Percentiles rank a stretch among this genome's conserved stretches.
phyloP scores from a whole-genome alignment of 257 asterid species.

The Thymus mandschuricus region DNA sequence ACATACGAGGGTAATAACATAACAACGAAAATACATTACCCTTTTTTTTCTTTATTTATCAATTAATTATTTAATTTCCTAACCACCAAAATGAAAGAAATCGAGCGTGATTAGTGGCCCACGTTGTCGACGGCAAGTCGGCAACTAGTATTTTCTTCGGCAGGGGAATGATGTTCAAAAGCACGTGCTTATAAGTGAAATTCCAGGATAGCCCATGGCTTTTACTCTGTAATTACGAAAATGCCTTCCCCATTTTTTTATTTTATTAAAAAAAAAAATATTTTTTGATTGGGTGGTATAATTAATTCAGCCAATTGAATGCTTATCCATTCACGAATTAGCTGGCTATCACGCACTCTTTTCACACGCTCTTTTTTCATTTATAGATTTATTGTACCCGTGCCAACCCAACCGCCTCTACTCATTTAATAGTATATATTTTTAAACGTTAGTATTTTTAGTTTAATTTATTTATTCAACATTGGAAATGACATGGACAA shows the following conservation, averaged over 20 bases:
- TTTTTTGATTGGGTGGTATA: not conserved
- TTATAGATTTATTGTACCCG: not conserved
- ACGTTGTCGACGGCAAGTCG: slow-evolving; percentile 9
- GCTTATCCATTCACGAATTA: slow-evolving; percentile 28
- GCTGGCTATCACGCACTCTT: slow-evolving; percentile 1
- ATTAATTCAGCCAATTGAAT: slow-evolving; percentile 3
- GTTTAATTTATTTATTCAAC: not conserved
- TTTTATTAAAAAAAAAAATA: not conserved
- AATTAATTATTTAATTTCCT: not conserved
- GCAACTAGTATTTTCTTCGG: slow-evolving; percentile 6
- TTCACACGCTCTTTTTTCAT: slow-evolving; percentile 11
- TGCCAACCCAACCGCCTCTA: slow-evolving; percentile 9
- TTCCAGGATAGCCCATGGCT: not conserved
- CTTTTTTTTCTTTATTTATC: no score
- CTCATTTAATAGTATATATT: not conserved
- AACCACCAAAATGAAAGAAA: not conserved
- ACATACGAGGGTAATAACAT: no score
- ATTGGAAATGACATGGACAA: slow-evolving; percentile 1
- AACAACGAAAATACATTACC: no score
- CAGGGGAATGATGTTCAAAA: not conserved
- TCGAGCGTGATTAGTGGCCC: not conserved
- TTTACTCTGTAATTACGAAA: not conserved
- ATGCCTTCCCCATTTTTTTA: not conserved
- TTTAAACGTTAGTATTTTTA: no score
- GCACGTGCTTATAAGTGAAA: not conserved